A percentile compares a stretch with the other conserved stretches of the same genome.
phyloP scores from a whole-genome alignment of 441 rosid genomes.

The Rhodomyrtus psidioides region DNA sequence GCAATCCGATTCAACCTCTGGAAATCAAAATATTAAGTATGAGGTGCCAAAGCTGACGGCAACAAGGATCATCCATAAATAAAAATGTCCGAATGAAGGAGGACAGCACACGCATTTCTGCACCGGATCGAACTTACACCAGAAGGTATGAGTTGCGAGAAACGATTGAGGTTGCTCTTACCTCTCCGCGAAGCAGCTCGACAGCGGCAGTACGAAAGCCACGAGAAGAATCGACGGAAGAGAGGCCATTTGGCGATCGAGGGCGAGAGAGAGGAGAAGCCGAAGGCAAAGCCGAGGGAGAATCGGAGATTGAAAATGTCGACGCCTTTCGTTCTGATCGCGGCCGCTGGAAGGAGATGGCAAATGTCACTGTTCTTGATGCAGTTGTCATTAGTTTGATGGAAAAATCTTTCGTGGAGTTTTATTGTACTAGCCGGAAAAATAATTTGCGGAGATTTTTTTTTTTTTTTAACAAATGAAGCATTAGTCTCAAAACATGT shows the following conservation, averaged over 20 bases:
- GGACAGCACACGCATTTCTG: not conserved
- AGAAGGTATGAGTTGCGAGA: not conserved
- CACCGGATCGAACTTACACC: not conserved
- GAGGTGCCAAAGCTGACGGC: not conserved
- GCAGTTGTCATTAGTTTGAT: not conserved
- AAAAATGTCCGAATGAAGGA: not conserved
- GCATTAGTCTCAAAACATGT: no score
- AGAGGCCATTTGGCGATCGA: slow-evolving; percentile 31
- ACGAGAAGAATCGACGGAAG: slow-evolving; percentile 14
- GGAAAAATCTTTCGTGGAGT: no score
- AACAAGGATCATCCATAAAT: not conserved
- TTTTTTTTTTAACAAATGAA: no score
- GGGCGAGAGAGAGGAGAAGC: not conserved
- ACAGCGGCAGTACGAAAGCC: slow-evolving; percentile 21
- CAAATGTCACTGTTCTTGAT: not conserved
- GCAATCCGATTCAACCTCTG: not conserved
- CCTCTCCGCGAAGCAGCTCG: slow-evolving; percentile 38
- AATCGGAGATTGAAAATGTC: not conserved
- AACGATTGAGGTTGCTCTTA: not conserved
- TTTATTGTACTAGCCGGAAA: no score
- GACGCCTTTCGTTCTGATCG: not conserved
- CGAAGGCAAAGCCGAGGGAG: not conserved
- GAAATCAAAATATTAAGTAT: not conserved
- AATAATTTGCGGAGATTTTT: no score
- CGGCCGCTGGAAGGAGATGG: not conserved